Conservation (phyloP, 179 eudicot species). For the Amaranthus tricolor region DNA sequence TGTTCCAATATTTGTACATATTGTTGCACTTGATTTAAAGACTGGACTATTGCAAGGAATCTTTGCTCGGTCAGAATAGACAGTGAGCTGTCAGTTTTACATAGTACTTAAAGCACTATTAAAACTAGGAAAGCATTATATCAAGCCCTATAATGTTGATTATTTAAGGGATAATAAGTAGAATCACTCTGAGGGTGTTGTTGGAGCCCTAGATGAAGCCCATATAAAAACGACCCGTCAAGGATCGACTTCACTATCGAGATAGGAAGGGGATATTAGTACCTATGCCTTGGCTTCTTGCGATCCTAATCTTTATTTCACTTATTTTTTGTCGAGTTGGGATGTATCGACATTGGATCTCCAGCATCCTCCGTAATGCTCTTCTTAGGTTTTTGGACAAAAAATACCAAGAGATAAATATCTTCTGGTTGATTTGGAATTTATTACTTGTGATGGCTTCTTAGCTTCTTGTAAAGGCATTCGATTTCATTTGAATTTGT, state of each 20-base stretch:
- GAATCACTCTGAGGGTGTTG: conserved; percentile 10
- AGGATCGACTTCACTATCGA: conserved; percentile 6
- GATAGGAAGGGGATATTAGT: conserved; percentile 9
- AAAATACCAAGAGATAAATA: too few relatives aligned
- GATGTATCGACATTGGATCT: too few relatives aligned
- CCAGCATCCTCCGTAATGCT: too few relatives aligned
- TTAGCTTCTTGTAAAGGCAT: too few relatives aligned
- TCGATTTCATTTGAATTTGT: too few relatives aligned
- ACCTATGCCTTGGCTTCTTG: background rate
- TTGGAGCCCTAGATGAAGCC: conserved; percentile 5
- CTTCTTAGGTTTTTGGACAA: too few relatives aligned
- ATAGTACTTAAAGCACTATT: background rate
- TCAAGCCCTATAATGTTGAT: background rate
- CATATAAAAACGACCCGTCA: background rate
- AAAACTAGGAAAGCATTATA: conserved; percentile 8
- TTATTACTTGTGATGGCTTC: too few relatives aligned
- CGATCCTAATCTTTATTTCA: background rate
- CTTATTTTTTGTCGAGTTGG: conserved; percentile 5
- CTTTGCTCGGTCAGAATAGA: background rate
- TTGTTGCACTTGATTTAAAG: too few relatives aligned
- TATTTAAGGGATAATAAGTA: background rate
- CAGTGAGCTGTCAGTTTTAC: conserved; percentile 7
- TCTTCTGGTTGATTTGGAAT: too few relatives aligned
- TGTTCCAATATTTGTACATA: too few relatives aligned
- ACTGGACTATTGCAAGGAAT: background rate